Conservation (phyloP, 208 protist species). For the Leishmania amazonensis region DNA sequence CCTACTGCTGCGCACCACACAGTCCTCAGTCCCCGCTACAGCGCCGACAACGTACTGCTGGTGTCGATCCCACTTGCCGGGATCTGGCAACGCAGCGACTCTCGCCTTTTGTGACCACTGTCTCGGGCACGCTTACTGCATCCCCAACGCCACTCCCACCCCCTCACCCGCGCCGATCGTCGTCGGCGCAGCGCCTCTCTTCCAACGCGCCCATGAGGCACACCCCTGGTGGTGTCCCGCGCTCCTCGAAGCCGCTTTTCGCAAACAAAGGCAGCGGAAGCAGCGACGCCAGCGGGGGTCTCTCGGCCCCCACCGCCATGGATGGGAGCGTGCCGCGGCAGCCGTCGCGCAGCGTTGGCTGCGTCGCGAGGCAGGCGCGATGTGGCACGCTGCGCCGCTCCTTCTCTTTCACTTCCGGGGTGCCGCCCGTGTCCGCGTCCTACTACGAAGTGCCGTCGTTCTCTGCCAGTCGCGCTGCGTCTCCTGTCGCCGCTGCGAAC, state of each 20-base stretch:
- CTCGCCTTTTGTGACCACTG: not conserved
- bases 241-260: not conserved
- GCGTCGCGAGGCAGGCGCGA: not conserved
- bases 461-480: not conserved
- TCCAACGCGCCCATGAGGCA: not conserved
- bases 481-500: not conserved
- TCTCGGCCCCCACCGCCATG: not conserved
- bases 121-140: not conserved
- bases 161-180: conserved; percentile 27
- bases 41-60: not conserved
- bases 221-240: not conserved
- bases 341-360: not conserved
- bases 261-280: conserved; percentile 5
- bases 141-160: conserved; percentile 18
- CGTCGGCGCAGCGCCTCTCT: conserved; percentile 9
- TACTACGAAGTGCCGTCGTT: conserved; percentile 7
- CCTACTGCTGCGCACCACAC: conserved; percentile 1
- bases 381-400: conserved; percentile 20
- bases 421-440: not conserved
- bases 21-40: not conserved
- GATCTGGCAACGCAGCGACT: not conserved
- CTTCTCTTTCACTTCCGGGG: conserved; percentile 28
- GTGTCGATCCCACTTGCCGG: not conserved
- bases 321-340: not conserved
- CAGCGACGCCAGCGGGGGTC: not conserved